Evolutionary conservation across 495 filamentous ascomycete species (phyloP), one percentile per base, ranked within the genome.

Genomic region (Neurospora hispaniola): DNA sequence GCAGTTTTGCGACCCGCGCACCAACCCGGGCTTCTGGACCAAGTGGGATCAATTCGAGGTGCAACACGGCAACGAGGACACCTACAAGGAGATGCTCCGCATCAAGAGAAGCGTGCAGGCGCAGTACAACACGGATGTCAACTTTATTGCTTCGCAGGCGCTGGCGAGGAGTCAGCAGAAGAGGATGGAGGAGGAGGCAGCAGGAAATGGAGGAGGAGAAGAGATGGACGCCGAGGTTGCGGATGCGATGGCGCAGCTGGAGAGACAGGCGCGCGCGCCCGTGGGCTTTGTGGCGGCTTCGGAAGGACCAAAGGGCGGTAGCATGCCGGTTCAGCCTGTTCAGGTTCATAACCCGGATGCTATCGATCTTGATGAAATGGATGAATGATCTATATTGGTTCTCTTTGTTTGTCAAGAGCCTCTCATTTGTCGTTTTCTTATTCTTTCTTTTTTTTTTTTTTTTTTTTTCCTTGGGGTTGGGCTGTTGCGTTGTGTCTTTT

Each of bases 31-130:
- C 3, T 99, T 97, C 84, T 99, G 96, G 96, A 84, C 88, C 76
- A 97, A 96, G 81, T 99, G 96, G 96, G 96, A 99, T 80, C 84
- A 88, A 70, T 99, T 99, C 82, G 96, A 99, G 81, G 93, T 98
- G 4, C 90, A 94, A 80, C 96, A 98, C 80, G 96, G 96, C 71
- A 99, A 99, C 81, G 96, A 99, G 78, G 96, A 99, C 80, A 99
- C 96, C 9, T 99, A 96, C 86, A 98, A 97, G 84, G 96, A 98
- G 81, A 99, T 99, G 96, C 86, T 98, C 54, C 90, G 95, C 35
- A 93, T 98, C 85, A 99, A 97, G 87, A 85, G 96, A 78, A 97
- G 94, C 84, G 96, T 98, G 6, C 94, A 97, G 81, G 94, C 96
- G 70, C 92, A 97, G 85, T 98, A 94, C 84, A 97, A 97, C 76